Percentiles rank a stretch among this genome's conserved stretches.
phyloP scores from a whole-genome alignment of 1,139 yeast species.

The Casaregolazyma lundiana region DNA sequence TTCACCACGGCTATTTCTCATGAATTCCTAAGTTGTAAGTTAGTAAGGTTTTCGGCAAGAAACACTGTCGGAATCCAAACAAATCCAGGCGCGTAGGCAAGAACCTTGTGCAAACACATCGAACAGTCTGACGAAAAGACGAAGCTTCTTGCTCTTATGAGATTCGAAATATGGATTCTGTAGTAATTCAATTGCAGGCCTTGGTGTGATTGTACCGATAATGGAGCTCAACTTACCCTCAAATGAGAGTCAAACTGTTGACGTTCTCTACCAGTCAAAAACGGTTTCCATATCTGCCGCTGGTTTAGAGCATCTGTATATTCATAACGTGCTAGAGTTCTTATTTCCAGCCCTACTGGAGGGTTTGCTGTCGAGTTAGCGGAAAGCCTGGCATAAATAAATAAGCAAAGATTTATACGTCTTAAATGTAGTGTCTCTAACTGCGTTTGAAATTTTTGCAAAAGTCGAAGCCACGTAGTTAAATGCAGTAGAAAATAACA shows the following conservation, averaged over 20 bases:
- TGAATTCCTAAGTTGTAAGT: constrained; percentile 19
- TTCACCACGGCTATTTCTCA: constrained; percentile 28
- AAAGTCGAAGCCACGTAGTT: constrained; percentile 2
- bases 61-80: too few species aligned
- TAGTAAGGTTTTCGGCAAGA: neutral
- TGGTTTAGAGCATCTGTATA: constrained; percentile 32
- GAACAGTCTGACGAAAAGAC: too few species aligned
- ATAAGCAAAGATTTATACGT: neutral
- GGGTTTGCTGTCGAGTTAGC: constrained; percentile 11
- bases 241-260: constrained; percentile 31
- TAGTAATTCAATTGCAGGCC: too few species aligned
- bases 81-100: neutral
- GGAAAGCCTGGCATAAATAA: constrained; percentile 7
- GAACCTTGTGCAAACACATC: constrained; percentile 1
- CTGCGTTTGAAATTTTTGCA: neutral
- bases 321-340: constrained; percentile 30
- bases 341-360: constrained; percentile 16
- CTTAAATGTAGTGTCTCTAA: constrained; percentile 2
- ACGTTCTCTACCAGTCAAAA: constrained; percentile 31
- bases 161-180: neutral
- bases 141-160: too few species aligned
- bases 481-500: constrained; percentile 3
- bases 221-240: constrained; percentile 20
- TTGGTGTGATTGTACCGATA: too few species aligned
- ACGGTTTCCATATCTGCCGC: constrained; percentile 33